These are phyloP conservation scores for Brassica rapa DNA, from an alignment of 345 rosid genomes.

Conservation along the genomic window DNA sequence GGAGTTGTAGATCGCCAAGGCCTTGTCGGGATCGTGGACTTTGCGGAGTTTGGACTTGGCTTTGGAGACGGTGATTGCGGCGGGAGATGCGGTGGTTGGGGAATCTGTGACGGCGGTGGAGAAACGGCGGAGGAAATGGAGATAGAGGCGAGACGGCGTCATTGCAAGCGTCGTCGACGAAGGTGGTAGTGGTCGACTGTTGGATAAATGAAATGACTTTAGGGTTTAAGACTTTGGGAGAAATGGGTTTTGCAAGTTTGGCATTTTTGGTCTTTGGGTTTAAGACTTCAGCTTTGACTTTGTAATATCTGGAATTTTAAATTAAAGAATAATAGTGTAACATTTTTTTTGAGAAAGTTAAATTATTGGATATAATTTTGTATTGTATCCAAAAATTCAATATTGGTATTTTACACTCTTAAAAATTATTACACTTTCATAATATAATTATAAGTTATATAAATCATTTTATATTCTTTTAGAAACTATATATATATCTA, in stretches of 20 bases:
- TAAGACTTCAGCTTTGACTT: background rate
- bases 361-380: too few relatives aligned
- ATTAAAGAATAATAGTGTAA: too few relatives aligned
- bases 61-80: constrained; percentile 56
- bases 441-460: too few relatives aligned
- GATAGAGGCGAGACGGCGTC: constrained; percentile 49
- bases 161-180: constrained; percentile 1
- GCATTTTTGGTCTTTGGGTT: background rate
- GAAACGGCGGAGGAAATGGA: constrained; percentile 55
- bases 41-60: constrained; percentile 69
- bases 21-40: constrained; percentile 75
- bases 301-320: background rate
- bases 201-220: background rate
- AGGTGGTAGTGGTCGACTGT: background rate
- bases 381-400: too few relatives aligned
- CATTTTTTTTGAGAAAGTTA: too few relatives aligned
- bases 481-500: too few relatives aligned
- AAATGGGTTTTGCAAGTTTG: constrained; percentile 6
- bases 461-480: too few relatives aligned
- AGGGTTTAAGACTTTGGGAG: constrained; percentile 17
- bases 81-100: constrained; percentile 7
- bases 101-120: constrained; percentile 40
- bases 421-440: too few relatives aligned
- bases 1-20: constrained; percentile 64
- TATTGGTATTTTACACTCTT: too few relatives aligned